These are phyloP conservation scores for Plantago lanceolata DNA, from an alignment of 305 asterid genomes.

Conservation along the genomic window DNA sequence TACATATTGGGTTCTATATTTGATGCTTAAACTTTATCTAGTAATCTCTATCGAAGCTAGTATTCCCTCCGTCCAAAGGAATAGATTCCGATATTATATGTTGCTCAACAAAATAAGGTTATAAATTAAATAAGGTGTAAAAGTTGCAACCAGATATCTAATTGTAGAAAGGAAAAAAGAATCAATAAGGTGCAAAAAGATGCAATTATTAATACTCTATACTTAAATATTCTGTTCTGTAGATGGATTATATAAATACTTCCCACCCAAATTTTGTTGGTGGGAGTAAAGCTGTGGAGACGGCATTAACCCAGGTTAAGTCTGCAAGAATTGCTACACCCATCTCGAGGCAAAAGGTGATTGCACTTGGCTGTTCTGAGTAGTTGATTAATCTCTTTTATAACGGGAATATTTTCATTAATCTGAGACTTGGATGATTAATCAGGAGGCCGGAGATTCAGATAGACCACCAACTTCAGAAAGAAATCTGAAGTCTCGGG, in stretches of 20 bases:
- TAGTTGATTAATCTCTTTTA: conserved; percentile 8
- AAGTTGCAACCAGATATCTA: no score
- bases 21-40: neutral
- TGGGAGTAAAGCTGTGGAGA: conserved; percentile 85
- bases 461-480: conserved; percentile 63
- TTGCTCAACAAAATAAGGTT: no score
- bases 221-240: conserved; percentile 14
- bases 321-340: conserved; percentile 51
- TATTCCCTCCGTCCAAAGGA: no score
- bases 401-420: conserved; percentile 19
- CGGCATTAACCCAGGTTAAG: conserved; percentile 67
- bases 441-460: conserved; percentile 63
- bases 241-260: conserved; percentile 95
- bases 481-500: conserved; percentile 57
- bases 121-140: no score
- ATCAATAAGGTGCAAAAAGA: conserved; percentile 59
- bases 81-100: no score
- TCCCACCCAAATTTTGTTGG: conserved; percentile 88
- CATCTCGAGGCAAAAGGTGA: conserved; percentile 58
- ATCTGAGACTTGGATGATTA: conserved; percentile 20
- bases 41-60: neutral
- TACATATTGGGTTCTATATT: conserved; percentile 23
- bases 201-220: conserved; percentile 35
- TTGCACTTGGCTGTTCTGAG: conserved; percentile 15
- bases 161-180: no score